Percentiles rank a stretch among this genome's conserved stretches.
phyloP scores from a whole-genome alignment of 176 grass and related monocot species.

The Juncus inflexus region DNA sequence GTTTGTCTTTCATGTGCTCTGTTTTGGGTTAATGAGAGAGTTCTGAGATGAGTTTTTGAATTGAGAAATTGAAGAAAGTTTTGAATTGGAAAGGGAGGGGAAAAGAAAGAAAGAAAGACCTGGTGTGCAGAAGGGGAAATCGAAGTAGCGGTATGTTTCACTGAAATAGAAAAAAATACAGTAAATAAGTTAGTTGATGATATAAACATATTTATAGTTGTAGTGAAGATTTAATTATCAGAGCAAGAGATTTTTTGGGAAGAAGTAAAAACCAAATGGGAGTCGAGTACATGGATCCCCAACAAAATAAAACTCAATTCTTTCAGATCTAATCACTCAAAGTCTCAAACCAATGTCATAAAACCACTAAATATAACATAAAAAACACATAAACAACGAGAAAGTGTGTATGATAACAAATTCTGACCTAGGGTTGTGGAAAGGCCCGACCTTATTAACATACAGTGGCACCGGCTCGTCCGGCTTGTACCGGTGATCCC shows the following conservation, averaged over 20 bases:
- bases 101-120: slow-evolving; percentile 39
- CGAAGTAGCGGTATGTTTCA: slow-evolving; percentile 93
- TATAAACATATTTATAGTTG: not conserved
- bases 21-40: slow-evolving; percentile 5
- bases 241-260: too few species aligned
- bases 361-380: too few species aligned
- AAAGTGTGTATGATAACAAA: not conserved
- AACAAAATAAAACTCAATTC: not conserved
- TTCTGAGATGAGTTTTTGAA: not conserved
- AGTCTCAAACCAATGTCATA: not conserved
- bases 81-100: not conserved
- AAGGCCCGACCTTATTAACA: slow-evolving; percentile 92
- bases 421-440: slow-evolving; percentile 93
- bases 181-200: slow-evolving; percentile 24
- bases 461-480: slow-evolving; percentile 71
- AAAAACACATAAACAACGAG: not conserved
- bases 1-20: slow-evolving; percentile 89
- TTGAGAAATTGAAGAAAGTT: not conserved
- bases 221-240: too few species aligned
- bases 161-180: slow-evolving; percentile 39
- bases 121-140: slow-evolving; percentile 88
- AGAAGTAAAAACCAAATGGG: too few species aligned
- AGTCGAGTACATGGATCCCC: not conserved
- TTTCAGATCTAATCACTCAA: not conserved
- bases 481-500: slow-evolving; percentile 77